Evolutionary conservation across 805 yeast genomes (phyloP), one percentile per base, ranked within the genome.

Genomic region (Starmerella stellata): DNA sequence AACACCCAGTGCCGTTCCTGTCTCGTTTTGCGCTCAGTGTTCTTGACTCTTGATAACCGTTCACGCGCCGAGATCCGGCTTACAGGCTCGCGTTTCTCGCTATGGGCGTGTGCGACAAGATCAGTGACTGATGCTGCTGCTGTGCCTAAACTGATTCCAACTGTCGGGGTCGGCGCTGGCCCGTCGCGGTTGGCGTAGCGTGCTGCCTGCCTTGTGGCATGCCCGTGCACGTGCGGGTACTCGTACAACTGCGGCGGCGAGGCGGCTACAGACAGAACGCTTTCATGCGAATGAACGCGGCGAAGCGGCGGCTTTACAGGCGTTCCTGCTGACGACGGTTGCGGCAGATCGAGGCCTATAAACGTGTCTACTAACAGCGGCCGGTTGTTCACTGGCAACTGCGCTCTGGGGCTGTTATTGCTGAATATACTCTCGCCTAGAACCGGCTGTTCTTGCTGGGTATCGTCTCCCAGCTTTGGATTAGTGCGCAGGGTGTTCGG

Each of bases 231-330:
- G 25, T 23, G 25, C 11, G 25, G 25, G 11, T 23, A 23, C 9
- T 23, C 25, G 11, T 23, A 23, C 11, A 23, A 11, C 9, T 11
- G 25, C n/a, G 42, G 35, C 23, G 44, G 27, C 5, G 44, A 21
- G 5, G 43, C 38, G 11, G 30, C 40, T 5, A 46, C n/a, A 13
- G 47, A 38, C 16, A 48, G 35, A 8, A 48, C 42, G 34, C 48
- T 44, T 24, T 48, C 51, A 35, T 48, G 51, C 5, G 51, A 48
- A 3, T 28, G 38, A 4, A 46, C 36, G 7, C 47, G 39, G 28
- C 16, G 30, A 25, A 40, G 30, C 20, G 13, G 37, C 30, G 49
- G 44, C 31, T 38, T 24, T 16, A 14, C 13, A 11, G 33, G 30
- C 34, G 33, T 35, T 17, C 11, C 19, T 7, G 32, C 14, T 15